Conservation (phyloP, 2,329 filamentous ascomycete species). For the Grosmannia penicillata region DNA sequence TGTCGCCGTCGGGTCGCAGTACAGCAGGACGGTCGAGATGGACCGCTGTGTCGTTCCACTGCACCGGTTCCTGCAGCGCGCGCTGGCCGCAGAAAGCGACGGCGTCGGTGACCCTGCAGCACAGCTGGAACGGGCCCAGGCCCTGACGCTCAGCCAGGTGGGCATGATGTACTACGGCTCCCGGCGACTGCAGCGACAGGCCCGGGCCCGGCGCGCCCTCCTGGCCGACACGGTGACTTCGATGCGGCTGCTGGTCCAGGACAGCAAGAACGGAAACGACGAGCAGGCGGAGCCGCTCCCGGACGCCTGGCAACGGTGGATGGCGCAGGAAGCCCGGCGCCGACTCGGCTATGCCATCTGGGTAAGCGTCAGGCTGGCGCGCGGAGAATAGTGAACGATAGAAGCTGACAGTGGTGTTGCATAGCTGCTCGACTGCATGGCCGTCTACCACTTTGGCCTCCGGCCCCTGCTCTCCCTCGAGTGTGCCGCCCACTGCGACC, state of each 20-base stretch:
- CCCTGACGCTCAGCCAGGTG: conserved; percentile 4
- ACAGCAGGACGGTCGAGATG: conserved; percentile 12
- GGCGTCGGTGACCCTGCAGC: background rate
- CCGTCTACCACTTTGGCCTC: conserved; percentile 3
- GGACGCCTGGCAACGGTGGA: conserved; percentile 1
- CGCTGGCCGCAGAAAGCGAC: background rate
- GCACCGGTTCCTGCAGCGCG: conserved; percentile 13
- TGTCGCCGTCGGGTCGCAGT: conserved; percentile 13
- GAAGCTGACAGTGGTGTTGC: no score
- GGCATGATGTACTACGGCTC: conserved; percentile 7
- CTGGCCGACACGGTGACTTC: background rate
- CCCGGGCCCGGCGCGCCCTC: background rate
- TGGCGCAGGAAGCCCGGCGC: conserved; percentile 1
- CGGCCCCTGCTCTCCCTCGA: conserved; percentile 3
- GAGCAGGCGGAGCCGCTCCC: background rate
- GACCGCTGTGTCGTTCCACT: conserved; percentile 10
- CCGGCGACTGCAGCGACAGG: background rate
- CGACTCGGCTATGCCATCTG: conserved; percentile 7
- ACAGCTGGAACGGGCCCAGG: conserved; percentile 1
- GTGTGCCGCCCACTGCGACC: background rate
- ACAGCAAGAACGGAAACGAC: background rate
- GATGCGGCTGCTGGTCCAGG: background rate
- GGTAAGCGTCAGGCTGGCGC: background rate
- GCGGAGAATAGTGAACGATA: background rate
- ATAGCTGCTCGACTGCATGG: conserved; percentile 8